phyloP scores from a whole-genome alignment of 495 filamentous ascomycete species.

The Penicillium ochrochloron region DNA sequence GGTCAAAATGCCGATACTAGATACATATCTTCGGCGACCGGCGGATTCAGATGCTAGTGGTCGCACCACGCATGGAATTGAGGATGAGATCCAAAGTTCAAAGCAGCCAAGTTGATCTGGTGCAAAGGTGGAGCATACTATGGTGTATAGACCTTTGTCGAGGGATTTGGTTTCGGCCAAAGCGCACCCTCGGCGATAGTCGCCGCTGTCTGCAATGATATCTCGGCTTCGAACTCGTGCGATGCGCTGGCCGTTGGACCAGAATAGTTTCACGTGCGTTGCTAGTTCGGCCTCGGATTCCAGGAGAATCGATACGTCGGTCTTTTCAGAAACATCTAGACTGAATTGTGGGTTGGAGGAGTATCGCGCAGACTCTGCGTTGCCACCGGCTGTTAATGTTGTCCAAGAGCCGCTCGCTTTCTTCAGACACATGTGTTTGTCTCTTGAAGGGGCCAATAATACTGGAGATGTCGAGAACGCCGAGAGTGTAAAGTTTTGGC shows the following conservation, averaged over 20 bases:
- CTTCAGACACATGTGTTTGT: slow-evolving; percentile 58
- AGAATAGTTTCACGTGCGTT: slow-evolving; percentile 83
- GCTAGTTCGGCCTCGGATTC: slow-evolving; percentile 71
- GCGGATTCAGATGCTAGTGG: slow-evolving; percentile 69
- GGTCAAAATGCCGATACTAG: slow-evolving; percentile 54
- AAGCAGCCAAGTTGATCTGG: slow-evolving; percentile 75
- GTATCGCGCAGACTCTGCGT: slow-evolving; percentile 74
- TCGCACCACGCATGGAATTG: slow-evolving; percentile 51
- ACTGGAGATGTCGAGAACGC: slow-evolving; percentile 70
- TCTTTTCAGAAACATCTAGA: slow-evolving; percentile 58
- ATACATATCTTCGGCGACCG: slow-evolving; percentile 62
- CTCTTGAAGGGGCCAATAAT: slow-evolving; percentile 59
- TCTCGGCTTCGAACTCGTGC: slow-evolving; percentile 70
- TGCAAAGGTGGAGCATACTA: slow-evolving; percentile 88
- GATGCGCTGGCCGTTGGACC: slow-evolving; percentile 72
- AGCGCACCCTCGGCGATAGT: slow-evolving; percentile 81
- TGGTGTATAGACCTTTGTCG: slow-evolving; percentile 75
- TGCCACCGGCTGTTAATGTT: slow-evolving; percentile 79
- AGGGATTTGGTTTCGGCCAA: slow-evolving; percentile 62
- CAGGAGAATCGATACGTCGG: slow-evolving; percentile 71
- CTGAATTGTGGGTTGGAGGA: slow-evolving; percentile 84
- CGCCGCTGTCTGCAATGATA: slow-evolving; percentile 77
- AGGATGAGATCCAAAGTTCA: slow-evolving; percentile 71
- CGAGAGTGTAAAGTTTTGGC: slow-evolving; percentile 82
- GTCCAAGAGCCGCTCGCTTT: slow-evolving; percentile 72